Base-by-base conservation (phyloP, 164 flowering plant genomes). In the Pachysandra terminalis region DNA sequence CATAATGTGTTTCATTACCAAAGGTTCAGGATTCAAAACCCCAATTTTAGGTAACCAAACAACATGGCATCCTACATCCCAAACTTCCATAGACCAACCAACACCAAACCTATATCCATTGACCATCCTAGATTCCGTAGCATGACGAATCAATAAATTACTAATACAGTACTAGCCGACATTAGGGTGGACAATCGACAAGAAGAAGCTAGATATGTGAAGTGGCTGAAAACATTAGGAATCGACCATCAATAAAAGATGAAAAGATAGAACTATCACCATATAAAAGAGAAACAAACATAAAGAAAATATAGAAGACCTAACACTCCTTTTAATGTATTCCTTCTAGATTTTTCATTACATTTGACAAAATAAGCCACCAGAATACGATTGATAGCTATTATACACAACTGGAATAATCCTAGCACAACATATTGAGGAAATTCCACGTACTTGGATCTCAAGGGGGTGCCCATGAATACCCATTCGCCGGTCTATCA, bases 391-490 rank as follows among this genome's bases (percentile, higher is more conserved):
- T 45, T 45, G 3, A 45, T 3, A 45, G 51, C 51, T 45, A 45
- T 10, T 45, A 10, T 45, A 12, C 17, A 32, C 15, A 13, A 45
- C 4, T 1, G 15, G 51, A 45, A 45, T 45, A 12, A 45, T 17
- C 19, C 23, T 4, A 19, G 19, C 3, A 37, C 9, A 16, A 15
- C 15, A 37, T 35, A 37, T n/a, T 5, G 14, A 19, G 25, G 2
- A 41, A 45, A n/a, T 26, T 35, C 49, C 28, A 17, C 73, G 61
- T 73, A 90, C 96, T 80, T 93, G 96, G 68, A 93, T 93, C 81
- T 93, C 98, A 66, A 93, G 93, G 68, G 96, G 98, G 66, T 93
- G 98, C 8, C 98, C 98, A 74, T 93, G 96, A 64, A 90, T 90
- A 26, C 98, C 98, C 98, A 93, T 89, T 24, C 98, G 77, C 51